phyloP scores from a whole-genome alignment of 2,329 filamentous ascomycete species.

The Calonectria pteridis region DNA sequence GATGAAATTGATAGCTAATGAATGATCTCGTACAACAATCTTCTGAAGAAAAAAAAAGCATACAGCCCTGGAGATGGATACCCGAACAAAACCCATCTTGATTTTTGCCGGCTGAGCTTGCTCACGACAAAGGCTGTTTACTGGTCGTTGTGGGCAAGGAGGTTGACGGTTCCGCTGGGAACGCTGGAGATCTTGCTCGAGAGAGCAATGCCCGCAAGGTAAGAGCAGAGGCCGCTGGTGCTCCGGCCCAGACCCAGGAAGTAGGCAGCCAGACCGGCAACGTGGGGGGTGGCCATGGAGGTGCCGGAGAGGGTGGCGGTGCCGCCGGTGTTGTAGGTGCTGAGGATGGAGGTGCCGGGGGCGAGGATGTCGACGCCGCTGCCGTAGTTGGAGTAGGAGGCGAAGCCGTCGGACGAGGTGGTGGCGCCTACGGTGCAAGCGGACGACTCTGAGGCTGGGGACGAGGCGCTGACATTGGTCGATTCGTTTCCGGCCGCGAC shows the following conservation, averaged over 20 bases:
- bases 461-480: slow-evolving; percentile 57
- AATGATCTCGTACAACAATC: neutral
- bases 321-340: slow-evolving; percentile 62
- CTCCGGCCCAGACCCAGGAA: slow-evolving; percentile 56
- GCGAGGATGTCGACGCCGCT: slow-evolving; percentile 63
- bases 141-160: slow-evolving; percentile 41
- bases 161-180: slow-evolving; percentile 39
- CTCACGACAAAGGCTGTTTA: neutral
- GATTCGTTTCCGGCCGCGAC: slow-evolving; percentile 68
- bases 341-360: slow-evolving; percentile 61
- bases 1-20: neutral
- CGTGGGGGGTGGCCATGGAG: slow-evolving; percentile 59
- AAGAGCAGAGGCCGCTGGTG: slow-evolving; percentile 33
- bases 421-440: slow-evolving; percentile 68
- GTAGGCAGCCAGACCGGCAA: slow-evolving; percentile 58
- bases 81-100: neutral
- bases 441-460: slow-evolving; percentile 60
- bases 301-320: slow-evolving; percentile 59
- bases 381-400: slow-evolving; percentile 67
- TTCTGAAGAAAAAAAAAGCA: neutral
- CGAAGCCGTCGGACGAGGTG: slow-evolving; percentile 52
- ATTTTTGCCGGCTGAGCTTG: neutral
- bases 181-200: slow-evolving; percentile 50
- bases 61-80: neutral
- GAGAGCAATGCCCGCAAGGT: slow-evolving; percentile 51